These are phyloP conservation scores for Coemansia biformis DNA, from an alignment of 192 early-diverging fungal species.

Conservation along the genomic window DNA sequence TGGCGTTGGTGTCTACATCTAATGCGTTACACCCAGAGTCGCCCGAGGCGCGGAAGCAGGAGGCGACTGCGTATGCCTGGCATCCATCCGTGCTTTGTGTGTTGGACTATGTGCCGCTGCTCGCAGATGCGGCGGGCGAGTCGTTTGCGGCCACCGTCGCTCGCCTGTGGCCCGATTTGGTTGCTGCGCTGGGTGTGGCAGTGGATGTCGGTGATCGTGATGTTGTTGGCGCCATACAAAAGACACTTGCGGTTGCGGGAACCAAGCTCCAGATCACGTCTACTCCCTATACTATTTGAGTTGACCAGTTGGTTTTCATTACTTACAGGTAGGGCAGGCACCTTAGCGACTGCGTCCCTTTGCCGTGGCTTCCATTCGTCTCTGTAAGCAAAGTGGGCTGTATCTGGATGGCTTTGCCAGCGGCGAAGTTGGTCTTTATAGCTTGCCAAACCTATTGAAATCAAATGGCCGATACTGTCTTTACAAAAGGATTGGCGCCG, in stretches of 20 bases:
- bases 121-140: not conserved
- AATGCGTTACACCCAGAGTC: constrained; percentile 1
- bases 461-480: no score
- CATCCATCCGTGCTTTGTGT: constrained; percentile 11
- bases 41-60: constrained; percentile 16
- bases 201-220: constrained; percentile 28
- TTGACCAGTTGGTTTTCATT: not conserved
- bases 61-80: constrained; percentile 24
- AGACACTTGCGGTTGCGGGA: constrained; percentile 18
- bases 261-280: constrained; percentile 6
- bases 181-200: constrained; percentile 33
- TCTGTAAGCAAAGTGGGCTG: no score
- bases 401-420: no score
- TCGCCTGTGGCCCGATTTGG: constrained; percentile 20
- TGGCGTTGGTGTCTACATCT: constrained; percentile 3
- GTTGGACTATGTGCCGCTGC: constrained; percentile 9
- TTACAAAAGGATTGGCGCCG: no score
- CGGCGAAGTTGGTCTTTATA: no score
- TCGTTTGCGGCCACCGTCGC: constrained; percentile 14
- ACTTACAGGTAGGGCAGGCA: no score
- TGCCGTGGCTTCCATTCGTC: no score
- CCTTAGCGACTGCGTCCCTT: no score
- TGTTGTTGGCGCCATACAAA: constrained; percentile 28
- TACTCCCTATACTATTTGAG: not conserved
- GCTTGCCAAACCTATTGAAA: no score